Evolutionary conservation across 2,329 filamentous ascomycete species (phyloP), one percentile per base, ranked within the genome.

Genomic region (Nothopassalora personata): DNA sequence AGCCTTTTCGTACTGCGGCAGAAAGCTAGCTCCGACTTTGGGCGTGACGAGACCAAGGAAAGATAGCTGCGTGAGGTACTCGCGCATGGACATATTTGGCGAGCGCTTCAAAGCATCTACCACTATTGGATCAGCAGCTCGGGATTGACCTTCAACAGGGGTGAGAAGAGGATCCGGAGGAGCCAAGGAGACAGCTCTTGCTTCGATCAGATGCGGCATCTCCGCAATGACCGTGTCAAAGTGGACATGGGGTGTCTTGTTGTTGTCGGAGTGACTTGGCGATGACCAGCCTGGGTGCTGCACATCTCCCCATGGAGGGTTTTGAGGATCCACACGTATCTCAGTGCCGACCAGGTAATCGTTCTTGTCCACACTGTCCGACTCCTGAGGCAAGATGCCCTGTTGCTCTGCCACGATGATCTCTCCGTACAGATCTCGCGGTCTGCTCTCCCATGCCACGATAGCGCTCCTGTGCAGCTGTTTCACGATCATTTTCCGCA

Each of bases 221-320:
- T 97, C 93, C 39, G 83, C 81, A 18, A 97, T 80, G 27, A 99
- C 90, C 1, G 86, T 85, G 66, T 81, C 82, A 73, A 96, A 97
- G 64, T 95, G 86, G n/a, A 97, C 76, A 69, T 90, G 85, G 4
- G 90, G 86, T 18, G 94, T 76, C 69, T 94, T 89, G 8, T 83
- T 78, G 0, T 85, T 88, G 27, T 66, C 66, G 5, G 60, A 53
- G 31, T 69, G 67, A 31, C 83, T 82, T 5, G 93, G 93, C 1
- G 91, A 89, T 1, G 88, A 88, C 93, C 94, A 97, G 54, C 93
- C 94, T 15, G 86, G 80, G 71, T 99, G 94, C 60, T 89, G 84
- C 54, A 97, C 85, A n/a, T 84, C 77, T 23, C 90, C 91, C 93
- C 93, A 97, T 64, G 77, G 83, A 28, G 88, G 83, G 47, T 68